Evolutionary conservation across 208 protist genomes (phyloP).

Genomic region (Wallacemonas sp.): DNA sequence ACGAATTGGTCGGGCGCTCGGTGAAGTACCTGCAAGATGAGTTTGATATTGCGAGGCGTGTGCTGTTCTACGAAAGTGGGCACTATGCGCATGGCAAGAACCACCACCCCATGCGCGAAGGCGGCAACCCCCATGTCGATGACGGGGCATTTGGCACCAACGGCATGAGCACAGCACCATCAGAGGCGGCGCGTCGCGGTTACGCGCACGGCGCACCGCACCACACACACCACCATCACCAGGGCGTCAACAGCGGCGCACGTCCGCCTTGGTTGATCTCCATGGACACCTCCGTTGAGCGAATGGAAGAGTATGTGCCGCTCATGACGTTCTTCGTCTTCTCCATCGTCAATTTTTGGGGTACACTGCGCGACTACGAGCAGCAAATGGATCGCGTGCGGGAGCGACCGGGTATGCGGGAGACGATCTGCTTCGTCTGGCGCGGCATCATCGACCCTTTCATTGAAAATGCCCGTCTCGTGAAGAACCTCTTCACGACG

Average conservation of each 20-base stretch:
- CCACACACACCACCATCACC: not conserved
- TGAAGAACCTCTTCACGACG: slow-evolving; percentile 30
- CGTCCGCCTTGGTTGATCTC: not conserved
- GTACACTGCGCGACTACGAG: slow-evolving; percentile 52
- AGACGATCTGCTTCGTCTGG: slow-evolving; percentile 29
- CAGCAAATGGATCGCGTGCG: slow-evolving; percentile 14
- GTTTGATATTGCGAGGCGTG: slow-evolving; percentile 51
- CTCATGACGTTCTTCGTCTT: slow-evolving; percentile 87
- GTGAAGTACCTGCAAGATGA: slow-evolving; percentile 67
- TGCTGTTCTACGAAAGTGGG: slow-evolving; percentile 55
- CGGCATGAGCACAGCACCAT: not conserved
- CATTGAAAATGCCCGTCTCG: slow-evolving; percentile 34
- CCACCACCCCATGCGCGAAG: not conserved
- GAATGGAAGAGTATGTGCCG: slow-evolving; percentile 77
- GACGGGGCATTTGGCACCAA: not conserved
- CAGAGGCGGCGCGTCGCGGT: not conserved
- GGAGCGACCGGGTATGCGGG: not conserved
- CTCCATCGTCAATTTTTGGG: slow-evolving; percentile 77
- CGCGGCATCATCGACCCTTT: slow-evolving; percentile 37
- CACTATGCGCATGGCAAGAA: slow-evolving; percentile 3
- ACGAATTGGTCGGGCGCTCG: slow-evolving; percentile 38
- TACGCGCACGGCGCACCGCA: not conserved
- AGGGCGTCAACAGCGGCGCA: not conserved
- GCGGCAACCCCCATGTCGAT: not conserved
- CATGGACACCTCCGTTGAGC: slow-evolving; percentile 14